These are phyloP conservation scores for Candida sanyaensis DNA, from an alignment of 1,139 yeast species.

Conservation along the genomic window DNA sequence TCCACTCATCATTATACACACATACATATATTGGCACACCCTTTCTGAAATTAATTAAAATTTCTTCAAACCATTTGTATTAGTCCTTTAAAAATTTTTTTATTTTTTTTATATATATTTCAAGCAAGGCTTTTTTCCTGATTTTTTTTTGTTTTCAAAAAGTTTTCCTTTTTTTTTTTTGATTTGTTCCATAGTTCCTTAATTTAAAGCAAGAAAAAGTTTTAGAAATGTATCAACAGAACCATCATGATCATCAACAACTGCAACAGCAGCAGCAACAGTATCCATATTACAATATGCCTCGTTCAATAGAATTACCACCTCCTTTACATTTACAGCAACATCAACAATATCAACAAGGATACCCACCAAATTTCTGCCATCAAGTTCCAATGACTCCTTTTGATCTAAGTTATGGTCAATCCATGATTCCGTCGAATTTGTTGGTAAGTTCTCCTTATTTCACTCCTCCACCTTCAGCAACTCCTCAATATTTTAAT, in stretches of 20 bases:
- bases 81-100: not conserved
- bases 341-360: slow-evolving; percentile 1
- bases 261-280: too few species aligned
- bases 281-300: slow-evolving; percentile 6
- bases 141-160: too few species aligned
- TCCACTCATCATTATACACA: too few species aligned
- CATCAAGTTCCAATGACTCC: slow-evolving; percentile 36
- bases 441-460: slow-evolving; percentile 69
- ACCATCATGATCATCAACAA: too few species aligned
- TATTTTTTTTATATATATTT: too few species aligned
- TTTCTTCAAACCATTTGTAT: not conserved
- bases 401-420: slow-evolving; percentile 54
- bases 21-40: too few species aligned
- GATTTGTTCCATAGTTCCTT: too few species aligned
- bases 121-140: too few species aligned
- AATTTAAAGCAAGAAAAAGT: too few species aligned
- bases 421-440: slow-evolving; percentile 73
- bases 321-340: slow-evolving; percentile 11
- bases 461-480: slow-evolving; percentile 36
- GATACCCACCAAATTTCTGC: slow-evolving; percentile 2
- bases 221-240: too few species aligned
- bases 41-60: too few species aligned
- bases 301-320: slow-evolving; percentile 10
- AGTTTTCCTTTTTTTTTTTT: too few species aligned
- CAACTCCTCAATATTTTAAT: slow-evolving; percentile 9